Conservation (phyloP, 148 eudicot genomes). For the Silene latifolia region DNA sequence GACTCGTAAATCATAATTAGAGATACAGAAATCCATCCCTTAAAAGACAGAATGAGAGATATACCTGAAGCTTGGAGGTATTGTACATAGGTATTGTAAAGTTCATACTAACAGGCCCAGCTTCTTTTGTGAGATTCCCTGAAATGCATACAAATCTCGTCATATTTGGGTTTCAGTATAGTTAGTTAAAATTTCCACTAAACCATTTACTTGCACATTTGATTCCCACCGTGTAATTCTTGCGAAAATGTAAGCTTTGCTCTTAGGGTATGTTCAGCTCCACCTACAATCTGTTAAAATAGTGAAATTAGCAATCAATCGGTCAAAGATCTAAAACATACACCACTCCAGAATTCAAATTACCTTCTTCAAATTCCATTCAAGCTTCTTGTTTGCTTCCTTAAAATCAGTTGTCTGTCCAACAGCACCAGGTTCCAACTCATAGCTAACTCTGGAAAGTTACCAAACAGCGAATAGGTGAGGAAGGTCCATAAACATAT, state of each 20-base stretch:
- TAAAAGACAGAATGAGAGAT: constrained; percentile 1
- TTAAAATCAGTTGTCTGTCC: constrained; percentile 92
- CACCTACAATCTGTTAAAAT: constrained; percentile 76
- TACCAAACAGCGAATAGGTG: not conserved
- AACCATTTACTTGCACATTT: not conserved
- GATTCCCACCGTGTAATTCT: constrained; percentile 70
- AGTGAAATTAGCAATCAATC: constrained; percentile 25
- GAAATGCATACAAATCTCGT: constrained; percentile 17
- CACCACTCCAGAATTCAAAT: constrained; percentile 6
- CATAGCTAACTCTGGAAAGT: constrained; percentile 71
- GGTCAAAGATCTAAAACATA: not conserved
- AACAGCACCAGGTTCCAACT: constrained; percentile 85
- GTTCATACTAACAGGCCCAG: constrained; percentile 96
- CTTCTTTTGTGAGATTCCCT: constrained; percentile 95
- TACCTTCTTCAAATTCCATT: constrained; percentile 86
- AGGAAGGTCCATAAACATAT: not conserved
- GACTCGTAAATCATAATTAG: not conserved
- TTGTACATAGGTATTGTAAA: constrained; percentile 97
- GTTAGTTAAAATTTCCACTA: not conserved
- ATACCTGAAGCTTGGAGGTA: constrained; percentile 89
- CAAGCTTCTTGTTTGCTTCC: constrained; percentile 83
- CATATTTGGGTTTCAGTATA: not conserved
- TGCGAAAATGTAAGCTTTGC: constrained; percentile 89
- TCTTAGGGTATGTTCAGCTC: constrained; percentile 86
- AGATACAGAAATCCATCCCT: not conserved